Base-by-base conservation (phyloP, 139 green algal genomes). In the Chlorella sp. region DNA sequence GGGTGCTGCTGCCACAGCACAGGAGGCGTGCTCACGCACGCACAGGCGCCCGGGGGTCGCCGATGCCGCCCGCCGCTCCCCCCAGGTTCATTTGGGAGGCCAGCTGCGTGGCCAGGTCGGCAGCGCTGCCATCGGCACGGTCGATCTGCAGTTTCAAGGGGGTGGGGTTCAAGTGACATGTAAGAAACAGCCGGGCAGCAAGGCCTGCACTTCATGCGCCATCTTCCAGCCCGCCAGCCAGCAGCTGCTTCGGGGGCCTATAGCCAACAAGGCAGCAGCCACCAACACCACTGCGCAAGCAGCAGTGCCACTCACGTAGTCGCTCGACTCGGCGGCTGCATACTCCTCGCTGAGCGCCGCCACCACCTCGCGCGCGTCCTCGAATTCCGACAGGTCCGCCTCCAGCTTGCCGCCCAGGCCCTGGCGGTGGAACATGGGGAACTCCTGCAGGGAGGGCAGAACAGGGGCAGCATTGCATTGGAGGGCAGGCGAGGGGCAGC, bases 291-390 rank as follows among this genome's bases (percentile, higher is more conserved):
- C 56, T 6, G 21, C 4, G 1, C 3, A 17, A 26, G 13, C 39
- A 38, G 41, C 26, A 67, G 6, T 51, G 9, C 9, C 55, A 78
- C 89, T 93, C 80, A 98, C 92, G 83, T 98, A 99, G 85, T 98
- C 95, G 17, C 90, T 81, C 17, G 83, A 89, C 88, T 99, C 96
- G 83, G 94, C 97, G 0, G 95, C 95, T 38, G 94, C 91, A 86
- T 99, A 99, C 88, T 99, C 96, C 15, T 92, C 90, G 5, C 75
- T 85, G 21, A 99, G 86, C 1, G 88, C 87, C 34, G 89, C 57
- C 44, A 99, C 93, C 55, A 98, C 91, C 75, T 99, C 97, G 3
- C 89, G 81, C 0, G 97, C 93, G 80, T 99, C 96, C n/a, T 96
- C 88, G 88, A 99, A 99, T 88, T 99, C 97, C 55, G 94, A 90